These are phyloP conservation scores for Tuber aestivum DNA, from an alignment of 495 filamentous ascomycete species.

Conservation along the genomic window DNA sequence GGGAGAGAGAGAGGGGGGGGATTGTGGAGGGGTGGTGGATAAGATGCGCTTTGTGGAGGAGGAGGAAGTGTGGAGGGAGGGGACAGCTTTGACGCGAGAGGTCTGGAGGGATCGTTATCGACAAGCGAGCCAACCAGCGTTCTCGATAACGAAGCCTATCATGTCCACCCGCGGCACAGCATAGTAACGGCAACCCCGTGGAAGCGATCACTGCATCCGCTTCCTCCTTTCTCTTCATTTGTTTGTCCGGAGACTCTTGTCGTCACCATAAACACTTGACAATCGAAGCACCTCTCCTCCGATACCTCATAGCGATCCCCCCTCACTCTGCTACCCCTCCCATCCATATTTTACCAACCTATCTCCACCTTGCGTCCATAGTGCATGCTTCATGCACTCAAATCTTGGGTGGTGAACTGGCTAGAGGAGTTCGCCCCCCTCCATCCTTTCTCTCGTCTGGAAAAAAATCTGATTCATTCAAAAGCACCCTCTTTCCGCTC, in stretches of 20 bases:
- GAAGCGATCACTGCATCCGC: not conserved
- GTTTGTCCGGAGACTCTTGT: not conserved
- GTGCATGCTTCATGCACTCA: not conserved
- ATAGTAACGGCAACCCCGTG: not conserved
- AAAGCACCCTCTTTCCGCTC: not conserved
- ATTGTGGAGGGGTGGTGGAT: not conserved
- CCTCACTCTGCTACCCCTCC: not conserved
- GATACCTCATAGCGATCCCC: not conserved
- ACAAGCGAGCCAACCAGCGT: constrained; percentile 4
- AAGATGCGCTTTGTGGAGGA: not conserved
- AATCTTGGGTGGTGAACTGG: constrained; percentile 2
- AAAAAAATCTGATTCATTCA: not conserved
- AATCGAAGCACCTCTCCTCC: not conserved
- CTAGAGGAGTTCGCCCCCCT: not conserved
- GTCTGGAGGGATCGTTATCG: not conserved
- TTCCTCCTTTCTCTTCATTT: not conserved
- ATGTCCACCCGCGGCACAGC: not conserved
- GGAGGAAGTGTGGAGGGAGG: not conserved
- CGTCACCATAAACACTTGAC: constrained; percentile 1
- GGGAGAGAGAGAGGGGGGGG: constrained; percentile 31
- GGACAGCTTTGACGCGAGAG: not conserved
- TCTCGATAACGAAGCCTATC: not conserved
- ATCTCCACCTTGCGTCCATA: not conserved
- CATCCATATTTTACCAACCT: not conserved
- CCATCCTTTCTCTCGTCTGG: not conserved